These are phyloP conservation scores for Apiospora hydei DNA, from an alignment of 2,329 filamentous ascomycete genomes.

Conservation along the genomic window DNA sequence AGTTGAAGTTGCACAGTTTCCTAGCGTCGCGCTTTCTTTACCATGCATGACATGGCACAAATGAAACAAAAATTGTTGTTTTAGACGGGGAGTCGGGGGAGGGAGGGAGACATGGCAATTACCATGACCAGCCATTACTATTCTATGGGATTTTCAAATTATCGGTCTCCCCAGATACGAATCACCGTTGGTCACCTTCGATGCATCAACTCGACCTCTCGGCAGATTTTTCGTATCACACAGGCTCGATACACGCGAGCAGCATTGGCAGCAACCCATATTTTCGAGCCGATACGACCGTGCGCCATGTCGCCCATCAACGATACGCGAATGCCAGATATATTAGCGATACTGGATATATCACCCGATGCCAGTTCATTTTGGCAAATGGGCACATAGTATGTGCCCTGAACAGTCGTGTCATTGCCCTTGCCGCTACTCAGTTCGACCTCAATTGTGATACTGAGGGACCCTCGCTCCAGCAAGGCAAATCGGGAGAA, in stretches of 20 bases:
- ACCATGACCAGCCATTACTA: background rate
- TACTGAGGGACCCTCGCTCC: constrained; percentile 40
- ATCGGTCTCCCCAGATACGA: background rate
- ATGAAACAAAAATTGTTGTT: no score
- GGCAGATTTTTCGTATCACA: constrained; percentile 46
- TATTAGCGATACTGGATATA: constrained; percentile 47
- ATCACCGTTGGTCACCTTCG: constrained; percentile 40
- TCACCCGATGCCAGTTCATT: constrained; percentile 47
- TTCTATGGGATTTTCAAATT: background rate
- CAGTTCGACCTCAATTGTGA: constrained; percentile 47
- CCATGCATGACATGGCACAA: background rate
- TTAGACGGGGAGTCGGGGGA: background rate
- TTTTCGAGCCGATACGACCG: constrained; percentile 49
- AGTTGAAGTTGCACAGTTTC: background rate
- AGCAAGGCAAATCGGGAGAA: constrained; percentile 42
- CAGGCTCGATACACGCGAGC: constrained; percentile 46
- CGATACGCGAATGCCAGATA: constrained; percentile 45
- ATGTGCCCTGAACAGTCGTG: constrained; percentile 39
- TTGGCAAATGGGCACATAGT: constrained; percentile 42
- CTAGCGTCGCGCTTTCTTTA: background rate
- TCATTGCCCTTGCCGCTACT: constrained; percentile 35
- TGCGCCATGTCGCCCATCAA: constrained; percentile 43
- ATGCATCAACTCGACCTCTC: constrained; percentile 42
- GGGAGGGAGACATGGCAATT: background rate
- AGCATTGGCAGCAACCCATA: constrained; percentile 48